Conservation (phyloP, 257 asterid species). For the Parsonsia alboflavescens region DNA sequence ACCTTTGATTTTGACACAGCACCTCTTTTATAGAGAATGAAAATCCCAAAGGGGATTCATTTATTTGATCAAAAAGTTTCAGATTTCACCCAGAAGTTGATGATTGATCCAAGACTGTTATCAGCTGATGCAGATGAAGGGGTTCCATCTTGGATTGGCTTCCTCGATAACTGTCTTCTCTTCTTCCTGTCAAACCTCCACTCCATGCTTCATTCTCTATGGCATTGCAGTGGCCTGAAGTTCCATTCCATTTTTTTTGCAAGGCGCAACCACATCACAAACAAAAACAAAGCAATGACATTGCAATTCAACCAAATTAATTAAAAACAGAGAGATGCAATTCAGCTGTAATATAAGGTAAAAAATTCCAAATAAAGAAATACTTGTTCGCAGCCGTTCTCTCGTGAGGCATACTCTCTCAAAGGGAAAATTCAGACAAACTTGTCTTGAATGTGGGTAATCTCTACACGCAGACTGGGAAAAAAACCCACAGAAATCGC, state of each 20-base stretch:
- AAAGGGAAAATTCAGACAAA: slow-evolving; percentile 52
- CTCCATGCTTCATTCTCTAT: slow-evolving; percentile 52
- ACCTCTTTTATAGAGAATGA: no score
- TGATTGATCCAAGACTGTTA: no score
- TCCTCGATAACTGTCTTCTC: slow-evolving; percentile 2
- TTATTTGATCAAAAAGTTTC: no score
- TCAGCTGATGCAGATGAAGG: no score
- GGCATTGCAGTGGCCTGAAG: slow-evolving; percentile 65
- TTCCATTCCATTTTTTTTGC: slow-evolving; percentile 53
- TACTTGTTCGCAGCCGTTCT: slow-evolving; percentile 49
- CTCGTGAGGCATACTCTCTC: slow-evolving; percentile 50
- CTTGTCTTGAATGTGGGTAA: slow-evolving; percentile 74
- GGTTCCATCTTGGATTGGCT: no score
- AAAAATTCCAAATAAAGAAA: not conserved
- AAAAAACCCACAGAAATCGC: not conserved
- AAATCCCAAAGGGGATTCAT: no score
- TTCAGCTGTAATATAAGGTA: not conserved
- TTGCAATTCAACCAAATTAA: slow-evolving; percentile 27
- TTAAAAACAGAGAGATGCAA: not conserved
- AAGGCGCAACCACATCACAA: slow-evolving; percentile 76
- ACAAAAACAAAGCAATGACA: slow-evolving; percentile 76
- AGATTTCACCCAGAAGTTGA: no score
- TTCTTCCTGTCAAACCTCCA: slow-evolving; percentile 40
- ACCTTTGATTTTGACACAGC: no score
- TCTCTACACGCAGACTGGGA: slow-evolving; percentile 84